Conservation (phyloP, 2,329 filamentous ascomycete species). For the Pleomassaria siparia region DNA sequence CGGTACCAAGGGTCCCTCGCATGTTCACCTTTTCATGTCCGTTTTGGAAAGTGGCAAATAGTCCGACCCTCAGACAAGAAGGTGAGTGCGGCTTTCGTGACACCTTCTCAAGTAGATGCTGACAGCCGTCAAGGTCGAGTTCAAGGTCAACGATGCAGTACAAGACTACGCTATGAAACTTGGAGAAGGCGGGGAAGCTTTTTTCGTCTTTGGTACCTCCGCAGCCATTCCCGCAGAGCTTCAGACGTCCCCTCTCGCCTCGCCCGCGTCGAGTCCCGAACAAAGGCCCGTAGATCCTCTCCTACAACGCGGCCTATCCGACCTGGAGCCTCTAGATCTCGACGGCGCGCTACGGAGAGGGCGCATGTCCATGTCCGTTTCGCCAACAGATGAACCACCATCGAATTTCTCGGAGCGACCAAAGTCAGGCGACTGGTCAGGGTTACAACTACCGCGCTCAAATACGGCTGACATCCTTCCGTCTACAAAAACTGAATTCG, state of each 20-base stretch:
- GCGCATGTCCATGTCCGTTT: slow-evolving; percentile 34
- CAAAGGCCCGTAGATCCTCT: slow-evolving; percentile 55
- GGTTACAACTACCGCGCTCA: slow-evolving; percentile 44
- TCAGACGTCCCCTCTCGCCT: slow-evolving; percentile 92
- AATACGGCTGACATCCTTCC: slow-evolving; percentile 58
- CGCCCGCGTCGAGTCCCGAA: slow-evolving; percentile 80
- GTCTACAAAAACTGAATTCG: slow-evolving; percentile 43
- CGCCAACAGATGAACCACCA: slow-evolving; percentile 22
- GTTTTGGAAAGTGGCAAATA: slow-evolving; percentile 97
- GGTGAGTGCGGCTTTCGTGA: slow-evolving; percentile 35
- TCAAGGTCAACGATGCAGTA: slow-evolving; percentile 87
- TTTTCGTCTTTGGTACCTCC: slow-evolving; percentile 97
- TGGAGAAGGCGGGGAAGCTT: slow-evolving; percentile 94
- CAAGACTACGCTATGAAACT: slow-evolving; percentile 98
- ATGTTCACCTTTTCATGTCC: slow-evolving; percentile 97
- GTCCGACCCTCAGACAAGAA: slow-evolving; percentile 96
- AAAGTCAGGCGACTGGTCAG: slow-evolving; percentile 41
- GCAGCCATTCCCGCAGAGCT: slow-evolving; percentile 88
- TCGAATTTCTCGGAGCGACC: slow-evolving; percentile 17
- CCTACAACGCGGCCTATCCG: slow-evolving; percentile 56
- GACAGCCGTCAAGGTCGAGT: slow-evolving; percentile 68
- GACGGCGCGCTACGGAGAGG: slow-evolving; percentile 45
- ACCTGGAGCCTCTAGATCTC: slow-evolving; percentile 68
- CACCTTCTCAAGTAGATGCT: background rate
- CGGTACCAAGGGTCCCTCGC: slow-evolving; percentile 60